Base-by-base conservation (phyloP, 2,329 filamentous ascomycete genomes). In the Ophiostoma novo-ulmi region DNA sequence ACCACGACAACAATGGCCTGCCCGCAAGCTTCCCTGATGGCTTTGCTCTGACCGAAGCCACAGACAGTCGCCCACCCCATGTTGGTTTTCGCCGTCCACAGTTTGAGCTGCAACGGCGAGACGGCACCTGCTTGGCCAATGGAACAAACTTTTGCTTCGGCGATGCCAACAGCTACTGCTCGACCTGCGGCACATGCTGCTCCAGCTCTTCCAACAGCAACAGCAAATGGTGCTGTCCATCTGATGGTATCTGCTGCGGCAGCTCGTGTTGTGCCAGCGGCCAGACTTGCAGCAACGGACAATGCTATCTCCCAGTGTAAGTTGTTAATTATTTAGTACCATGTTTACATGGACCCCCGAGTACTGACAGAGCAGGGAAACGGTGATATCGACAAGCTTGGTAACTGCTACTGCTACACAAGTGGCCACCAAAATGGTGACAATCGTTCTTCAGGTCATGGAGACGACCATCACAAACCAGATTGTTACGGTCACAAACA, bases 81-180 rank as follows among this genome's bases (percentile, higher is more conserved):
- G 63, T 71, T 20, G 74, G 75, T 48, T 61, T 71, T 26, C 70
- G 72, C 7, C 64, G 67, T 2, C 64, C 70, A 1, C 70, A 68
- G 22, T 73, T 74, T 20, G 74, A 71, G 2, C 26, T 76, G 7
- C 61, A 71, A n/a, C 73, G 68, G 55, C 72, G 77, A 20, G 77
- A 76, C 66, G 76, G 31, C 76, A 76, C 67, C 36, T 79, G 78
- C 52, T 72, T 77, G n/a, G 66, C 76, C 36, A 79, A 79, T 70
- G 78, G 77, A 13, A 77, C 77, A 69, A 79, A 77, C 71, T 79
- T 76, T 70, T 79, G 78, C 75, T 79, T 79, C 69, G 73, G 73
- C 67, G 73, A 77, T 72, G 73, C 69, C 58, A 72, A 69, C 69
- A 75, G 74, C 72, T 78, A 72, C 72, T 79, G 78, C 65, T 67